Percentiles rank a stretch among this genome's conserved stretches.
Evolutionary conservation across 106 monocot genomes (phyloP).

Genomic region (Platanthera guangdongensis): DNA sequence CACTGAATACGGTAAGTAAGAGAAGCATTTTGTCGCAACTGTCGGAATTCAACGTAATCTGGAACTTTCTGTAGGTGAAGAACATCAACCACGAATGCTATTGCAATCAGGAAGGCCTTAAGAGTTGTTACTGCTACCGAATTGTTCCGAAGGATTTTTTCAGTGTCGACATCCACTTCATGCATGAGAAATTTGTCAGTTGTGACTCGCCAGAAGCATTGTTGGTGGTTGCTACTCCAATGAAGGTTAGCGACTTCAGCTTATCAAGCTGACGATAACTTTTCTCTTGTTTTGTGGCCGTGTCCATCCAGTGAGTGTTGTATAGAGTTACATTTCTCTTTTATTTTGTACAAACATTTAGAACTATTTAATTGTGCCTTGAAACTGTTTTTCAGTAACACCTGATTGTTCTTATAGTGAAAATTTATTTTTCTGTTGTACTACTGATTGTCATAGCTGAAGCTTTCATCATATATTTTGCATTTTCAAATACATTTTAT

Average conservation of each 20-base stretch:
- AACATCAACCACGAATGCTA: conserved; percentile 76
- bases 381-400: too few relatives aligned
- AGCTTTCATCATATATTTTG: too few relatives aligned
- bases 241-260: conserved; percentile 87
- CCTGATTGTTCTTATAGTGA: too few relatives aligned
- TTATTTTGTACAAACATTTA: too few relatives aligned
- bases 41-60: conserved; percentile 80
- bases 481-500: too few relatives aligned
- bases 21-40: conserved; percentile 74
- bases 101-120: conserved; percentile 62
- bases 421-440: too few relatives aligned
- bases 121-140: conserved; percentile 89
- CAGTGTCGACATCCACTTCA: conserved; percentile 79
- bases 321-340: too few relatives aligned
- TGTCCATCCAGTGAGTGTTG: too few relatives aligned
- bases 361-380: too few relatives aligned
- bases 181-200: conserved; percentile 74
- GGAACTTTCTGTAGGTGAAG: conserved; percentile 84
- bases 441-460: too few relatives aligned
- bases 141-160: conserved; percentile 72
- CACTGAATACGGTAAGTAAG: conserved; percentile 74
- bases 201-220: conserved; percentile 74
- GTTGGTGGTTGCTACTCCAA: conserved; percentile 73
- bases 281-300: too few relatives aligned
- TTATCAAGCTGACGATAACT: too few relatives aligned